Evolutionary conservation across 257 asterid species (phyloP).

Genomic region (Solanum chilense): DNA sequence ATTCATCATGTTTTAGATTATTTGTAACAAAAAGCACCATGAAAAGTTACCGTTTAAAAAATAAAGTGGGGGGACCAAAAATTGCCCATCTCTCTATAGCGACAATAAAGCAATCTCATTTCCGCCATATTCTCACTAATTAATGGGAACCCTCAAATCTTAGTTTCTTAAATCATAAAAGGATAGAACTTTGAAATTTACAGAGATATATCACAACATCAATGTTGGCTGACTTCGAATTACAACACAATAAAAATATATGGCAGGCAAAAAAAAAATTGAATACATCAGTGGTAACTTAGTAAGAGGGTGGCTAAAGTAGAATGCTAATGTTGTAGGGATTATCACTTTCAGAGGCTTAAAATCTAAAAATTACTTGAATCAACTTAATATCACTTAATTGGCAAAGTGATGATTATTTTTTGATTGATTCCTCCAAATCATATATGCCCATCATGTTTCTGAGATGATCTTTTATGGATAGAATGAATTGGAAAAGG

Average conservation of each 20-base stretch:
- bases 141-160: background rate
- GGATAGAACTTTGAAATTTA: background rate
- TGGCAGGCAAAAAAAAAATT: background rate
- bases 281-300: background rate
- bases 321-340: background rate
- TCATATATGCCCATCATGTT: background rate
- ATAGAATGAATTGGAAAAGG: background rate
- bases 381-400: background rate
- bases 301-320: background rate
- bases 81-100: background rate
- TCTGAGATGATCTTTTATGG: background rate
- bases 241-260: no score
- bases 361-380: background rate
- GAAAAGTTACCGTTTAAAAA: no score
- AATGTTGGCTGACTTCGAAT: background rate
- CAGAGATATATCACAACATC: background rate
- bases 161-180: background rate
- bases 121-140: background rate
- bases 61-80: background rate
- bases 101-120: background rate
- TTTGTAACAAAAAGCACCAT: background rate
- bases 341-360: background rate
- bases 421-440: background rate
- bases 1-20: background rate
- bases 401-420: background rate